Evolutionary conservation across 768 basidiomycete species (phyloP).

Genomic region (Lactifluus piperatus): DNA sequence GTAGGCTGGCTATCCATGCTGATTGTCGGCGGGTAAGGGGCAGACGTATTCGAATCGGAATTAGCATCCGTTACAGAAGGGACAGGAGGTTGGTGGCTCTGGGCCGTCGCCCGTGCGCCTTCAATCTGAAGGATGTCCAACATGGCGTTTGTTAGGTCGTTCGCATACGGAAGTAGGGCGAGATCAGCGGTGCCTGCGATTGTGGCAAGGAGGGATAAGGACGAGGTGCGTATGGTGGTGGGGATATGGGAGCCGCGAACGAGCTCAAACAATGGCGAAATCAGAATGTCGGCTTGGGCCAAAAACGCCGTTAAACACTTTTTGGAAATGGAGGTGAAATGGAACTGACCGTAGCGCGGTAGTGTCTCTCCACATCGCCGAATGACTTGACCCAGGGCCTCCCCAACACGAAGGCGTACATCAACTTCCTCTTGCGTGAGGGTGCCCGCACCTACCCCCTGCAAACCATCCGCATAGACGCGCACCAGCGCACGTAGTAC

Average conservation of each 20-base stretch:
- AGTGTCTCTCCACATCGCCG: conserved; percentile 63
- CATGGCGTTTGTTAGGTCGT: conserved; percentile 57
- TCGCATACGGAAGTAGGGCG: conserved; percentile 52
- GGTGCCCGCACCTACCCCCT: conserved; percentile 38
- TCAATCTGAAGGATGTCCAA: conserved; percentile 72
- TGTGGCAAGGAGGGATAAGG: conserved; percentile 62
- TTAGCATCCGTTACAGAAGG: not conserved
- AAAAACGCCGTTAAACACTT: conserved; percentile 14
- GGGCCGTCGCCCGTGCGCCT: conserved; percentile 29
- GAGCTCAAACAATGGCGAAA: conserved; percentile 62
- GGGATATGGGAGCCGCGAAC: conserved; percentile 56
- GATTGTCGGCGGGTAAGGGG: not conserved
- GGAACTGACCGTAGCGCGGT: conserved; percentile 51
- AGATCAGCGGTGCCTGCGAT: conserved; percentile 57
- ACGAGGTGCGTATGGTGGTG: conserved; percentile 61
- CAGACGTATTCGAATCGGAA: not conserved
- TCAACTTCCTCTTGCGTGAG: conserved; percentile 62
- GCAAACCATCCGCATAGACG: conserved; percentile 50
- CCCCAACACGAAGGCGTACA: conserved; percentile 66
- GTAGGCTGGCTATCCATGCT: conserved; percentile 53
- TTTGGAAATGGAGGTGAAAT: not conserved
- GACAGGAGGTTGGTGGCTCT: not conserved
- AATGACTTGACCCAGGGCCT: conserved; percentile 75
- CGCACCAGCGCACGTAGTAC: conserved; percentile 59
- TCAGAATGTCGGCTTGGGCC: conserved; percentile 54